phyloP scores from a whole-genome alignment of 768 basidiomycete genomes.

The Arthromyces matolae region DNA sequence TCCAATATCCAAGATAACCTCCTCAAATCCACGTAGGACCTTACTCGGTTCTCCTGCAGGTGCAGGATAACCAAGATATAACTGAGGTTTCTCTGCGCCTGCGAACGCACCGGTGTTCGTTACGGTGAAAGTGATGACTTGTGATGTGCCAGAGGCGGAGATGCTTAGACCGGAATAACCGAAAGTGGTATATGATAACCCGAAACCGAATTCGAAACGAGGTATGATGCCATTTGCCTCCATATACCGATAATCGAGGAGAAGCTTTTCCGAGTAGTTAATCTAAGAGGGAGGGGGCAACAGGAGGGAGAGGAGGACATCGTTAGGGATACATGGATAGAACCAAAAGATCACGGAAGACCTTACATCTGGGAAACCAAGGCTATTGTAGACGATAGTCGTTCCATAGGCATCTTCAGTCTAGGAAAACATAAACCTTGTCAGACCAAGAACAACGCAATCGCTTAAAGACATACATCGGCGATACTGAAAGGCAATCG shows the following conservation, averaged over 20 bases:
- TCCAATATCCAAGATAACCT: slow-evolving; percentile 37
- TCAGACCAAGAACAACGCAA: not conserved
- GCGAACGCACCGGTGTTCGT: slow-evolving; percentile 44
- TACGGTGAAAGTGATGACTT: slow-evolving; percentile 40
- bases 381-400: slow-evolving; percentile 38
- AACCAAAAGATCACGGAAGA: too few species aligned
- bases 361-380: slow-evolving; percentile 18
- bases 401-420: slow-evolving; percentile 39
- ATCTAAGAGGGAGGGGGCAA: slow-evolving; percentile 32
- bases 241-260: slow-evolving; percentile 68
- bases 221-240: slow-evolving; percentile 49
- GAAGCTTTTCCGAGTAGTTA: slow-evolving; percentile 61
- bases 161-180: slow-evolving; percentile 51
- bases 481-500: slow-evolving; percentile 74
- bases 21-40: slow-evolving; percentile 51
- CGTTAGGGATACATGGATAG: not conserved
- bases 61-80: slow-evolving; percentile 49
- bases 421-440: slow-evolving; percentile 18
- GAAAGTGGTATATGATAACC: slow-evolving; percentile 73
- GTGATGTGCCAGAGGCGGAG: slow-evolving; percentile 27
- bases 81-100: slow-evolving; percentile 52
- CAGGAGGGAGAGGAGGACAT: not conserved
- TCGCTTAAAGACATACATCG: slow-evolving; percentile 40
- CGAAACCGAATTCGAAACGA: slow-evolving; percentile 67
- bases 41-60: slow-evolving; percentile 45